phyloP scores from a whole-genome alignment of 768 basidiomycete species.

The Leccinum disarticulatum region DNA sequence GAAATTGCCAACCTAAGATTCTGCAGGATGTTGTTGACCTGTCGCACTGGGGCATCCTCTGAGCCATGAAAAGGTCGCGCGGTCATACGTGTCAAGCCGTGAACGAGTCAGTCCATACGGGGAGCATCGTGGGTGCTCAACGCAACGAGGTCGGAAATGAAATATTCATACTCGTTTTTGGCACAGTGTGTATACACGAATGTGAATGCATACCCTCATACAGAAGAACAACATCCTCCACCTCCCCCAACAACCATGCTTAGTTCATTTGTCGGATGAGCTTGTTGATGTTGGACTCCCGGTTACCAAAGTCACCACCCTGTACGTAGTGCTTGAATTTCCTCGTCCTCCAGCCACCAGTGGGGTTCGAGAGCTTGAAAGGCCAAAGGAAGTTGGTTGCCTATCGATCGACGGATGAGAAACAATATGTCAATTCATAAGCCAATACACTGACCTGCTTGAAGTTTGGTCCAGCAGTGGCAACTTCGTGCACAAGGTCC shows the following conservation, averaged over 20 bases:
- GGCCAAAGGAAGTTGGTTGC: constrained; percentile 98
- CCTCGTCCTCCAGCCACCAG: constrained; percentile 94
- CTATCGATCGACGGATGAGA: constrained; percentile 33
- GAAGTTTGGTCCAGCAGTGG: constrained; percentile 96
- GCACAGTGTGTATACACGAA: constrained; percentile 29
- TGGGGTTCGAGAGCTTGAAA: constrained; percentile 99
- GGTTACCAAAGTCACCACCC: constrained; percentile 97
- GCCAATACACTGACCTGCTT: constrained; percentile 71
- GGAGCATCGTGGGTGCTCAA: background rate
- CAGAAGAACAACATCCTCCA: constrained; percentile 4
- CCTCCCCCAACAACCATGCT: constrained; percentile 19
- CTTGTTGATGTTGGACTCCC: constrained; percentile 96
- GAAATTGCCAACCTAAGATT: constrained; percentile 25
- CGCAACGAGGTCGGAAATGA: background rate
- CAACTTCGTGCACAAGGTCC: constrained; percentile 96
- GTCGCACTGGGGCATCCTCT: constrained; percentile 17
- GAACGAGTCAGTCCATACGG: background rate
- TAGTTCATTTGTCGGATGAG: constrained; percentile 95
- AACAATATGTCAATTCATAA: background rate
- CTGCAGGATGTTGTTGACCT: constrained; percentile 31
- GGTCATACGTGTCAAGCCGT: background rate
- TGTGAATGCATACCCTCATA: constrained; percentile 33
- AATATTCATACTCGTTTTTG: constrained; percentile 27
- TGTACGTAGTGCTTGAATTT: constrained; percentile 98
- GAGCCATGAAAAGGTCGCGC: constrained; percentile 10